phyloP scores from a whole-genome alignment of 2,329 filamentous ascomycete species.

The Monosporascus sp. region DNA sequence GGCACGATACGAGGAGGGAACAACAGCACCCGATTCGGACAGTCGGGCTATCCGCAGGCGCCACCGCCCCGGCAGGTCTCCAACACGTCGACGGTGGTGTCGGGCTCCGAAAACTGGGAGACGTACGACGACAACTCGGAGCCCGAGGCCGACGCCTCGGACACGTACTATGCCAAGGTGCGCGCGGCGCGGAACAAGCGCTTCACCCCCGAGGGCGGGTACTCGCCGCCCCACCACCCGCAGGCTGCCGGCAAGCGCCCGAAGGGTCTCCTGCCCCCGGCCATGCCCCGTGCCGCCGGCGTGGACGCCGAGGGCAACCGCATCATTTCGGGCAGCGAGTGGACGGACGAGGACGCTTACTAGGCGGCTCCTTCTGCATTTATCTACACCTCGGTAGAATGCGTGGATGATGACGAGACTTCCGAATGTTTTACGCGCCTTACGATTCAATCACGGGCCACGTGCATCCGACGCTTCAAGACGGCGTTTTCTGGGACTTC shows the following conservation, averaged over 20 bases:
- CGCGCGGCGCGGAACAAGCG: conserved; percentile 65
- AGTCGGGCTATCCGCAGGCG: conserved; percentile 35
- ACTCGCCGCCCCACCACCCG: conserved; percentile 27
- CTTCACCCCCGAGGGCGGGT: conserved; percentile 44
- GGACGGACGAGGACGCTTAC: conserved; percentile 61
- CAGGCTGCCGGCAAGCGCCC: conserved; percentile 43
- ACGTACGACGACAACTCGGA: conserved; percentile 85
- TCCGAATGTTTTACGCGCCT: background rate
- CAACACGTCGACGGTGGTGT: conserved; percentile 68
- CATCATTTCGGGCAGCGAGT: conserved; percentile 60
- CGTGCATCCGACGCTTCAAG: background rate
- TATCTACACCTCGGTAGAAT: background rate
- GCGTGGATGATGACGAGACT: background rate
- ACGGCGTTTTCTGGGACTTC: background rate
- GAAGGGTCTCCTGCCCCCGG: conserved; percentile 45
- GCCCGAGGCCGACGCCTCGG: conserved; percentile 67
- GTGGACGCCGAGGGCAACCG: conserved; percentile 56
- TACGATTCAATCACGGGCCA: background rate
- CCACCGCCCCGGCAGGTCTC: conserved; percentile 60
- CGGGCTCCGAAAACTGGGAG: conserved; percentile 95
- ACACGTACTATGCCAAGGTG: conserved; percentile 75
- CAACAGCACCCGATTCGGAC: conserved; percentile 26
- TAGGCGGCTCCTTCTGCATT: conserved; percentile 22
- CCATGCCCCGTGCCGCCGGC: conserved; percentile 32
- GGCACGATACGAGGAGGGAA: background rate